Base-by-base conservation (phyloP, 148 eudicot genomes). In the Rhododendron ferrugineum region DNA sequence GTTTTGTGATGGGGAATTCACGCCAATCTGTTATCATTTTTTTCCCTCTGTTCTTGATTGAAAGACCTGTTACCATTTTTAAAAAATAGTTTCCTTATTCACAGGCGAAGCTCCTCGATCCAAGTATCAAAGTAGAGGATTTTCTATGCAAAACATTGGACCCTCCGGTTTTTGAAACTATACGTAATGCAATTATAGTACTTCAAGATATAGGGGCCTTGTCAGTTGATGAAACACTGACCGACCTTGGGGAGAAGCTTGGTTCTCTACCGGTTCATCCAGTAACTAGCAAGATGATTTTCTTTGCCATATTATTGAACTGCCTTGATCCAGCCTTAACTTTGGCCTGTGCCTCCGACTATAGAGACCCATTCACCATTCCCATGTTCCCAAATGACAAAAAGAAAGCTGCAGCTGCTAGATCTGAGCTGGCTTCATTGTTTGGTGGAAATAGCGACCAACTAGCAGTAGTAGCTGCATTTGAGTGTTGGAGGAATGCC, bases 281-380 rank as follows among this genome's bases (percentile, higher is more conserved):
- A 7, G 74, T 89, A 78, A 91, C 90, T 42, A 89, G 99, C 98
- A 97, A 91, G 92, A 97, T 97, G 99, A 93, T 97, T 70, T 90
- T 95, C 86, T 85, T 94, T 85, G 92, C 94, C 66, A 93, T 94
- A 87, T 86, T 95, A 82, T 50, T 97, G 88, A 92, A 93, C 82
- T 97, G 99, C 85, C 94, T 97, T 86, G 98, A 93, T 79, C 99
- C 99, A 8, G 99, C 99, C 79, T 87, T 97, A 88, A 97, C 99
- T 76, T 89, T 95, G 85, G 99, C 99, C 58, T 97, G 99, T 87
- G 96, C 98, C 30, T 87, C 95, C 84, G 95, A 93, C 80, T 92
- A 84, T 83, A 92, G 90, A 93, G 95, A 92, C 50, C 99, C 98
- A 73, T 97, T 97, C 72, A 91, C 92, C 66, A 85, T 97, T 81